A percentile compares a stretch with the other conserved stretches of the same genome.
These are phyloP conservation scores for Aspergillus vadensis DNA, from an alignment of 2,329 filamentous ascomycete species.

Conservation along the genomic window DNA sequence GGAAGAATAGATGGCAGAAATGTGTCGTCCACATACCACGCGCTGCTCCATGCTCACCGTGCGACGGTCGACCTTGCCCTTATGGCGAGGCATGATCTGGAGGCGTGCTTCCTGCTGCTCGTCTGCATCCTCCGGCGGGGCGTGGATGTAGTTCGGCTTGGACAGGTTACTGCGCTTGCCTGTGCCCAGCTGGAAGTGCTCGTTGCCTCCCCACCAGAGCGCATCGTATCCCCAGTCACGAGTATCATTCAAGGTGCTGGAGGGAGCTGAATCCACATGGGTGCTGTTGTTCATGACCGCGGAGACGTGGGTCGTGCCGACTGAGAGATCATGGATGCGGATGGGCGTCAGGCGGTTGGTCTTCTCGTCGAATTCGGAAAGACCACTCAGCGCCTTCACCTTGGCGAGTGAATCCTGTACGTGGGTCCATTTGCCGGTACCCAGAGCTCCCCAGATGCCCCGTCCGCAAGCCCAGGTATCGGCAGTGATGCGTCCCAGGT, in stretches of 20 bases:
- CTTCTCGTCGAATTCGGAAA: constrained; percentile 84
- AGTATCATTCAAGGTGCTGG: constrained; percentile 65
- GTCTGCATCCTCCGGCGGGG: constrained; percentile 67
- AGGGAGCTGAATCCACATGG: constrained; percentile 58
- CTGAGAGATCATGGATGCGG: constrained; percentile 69
- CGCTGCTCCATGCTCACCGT: constrained; percentile 79
- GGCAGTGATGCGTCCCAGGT: constrained; percentile 61
- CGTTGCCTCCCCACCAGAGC: constrained; percentile 93
- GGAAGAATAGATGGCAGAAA: constrained; percentile 80
- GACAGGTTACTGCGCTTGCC: constrained; percentile 82
- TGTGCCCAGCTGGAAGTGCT: constrained; percentile 88
- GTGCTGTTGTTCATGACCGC: constrained; percentile 84
- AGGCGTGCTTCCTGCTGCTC: constrained; percentile 70
- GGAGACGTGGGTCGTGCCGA: constrained; percentile 77
- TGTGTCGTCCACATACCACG: constrained; percentile 80
- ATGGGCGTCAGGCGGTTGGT: constrained; percentile 72
- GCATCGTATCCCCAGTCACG: constrained; percentile 85
- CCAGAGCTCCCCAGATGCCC: constrained; percentile 80
- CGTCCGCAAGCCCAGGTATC: constrained; percentile 88
- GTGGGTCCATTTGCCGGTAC: constrained; percentile 87
- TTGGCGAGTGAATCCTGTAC: constrained; percentile 75
- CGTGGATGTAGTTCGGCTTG: constrained; percentile 75
- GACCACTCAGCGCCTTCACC: constrained; percentile 77
- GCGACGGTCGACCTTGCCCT: constrained; percentile 67
- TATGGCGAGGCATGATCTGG: constrained; percentile 76